Evolutionary conservation across 2,329 filamentous ascomycete genomes (phyloP), one percentile per base, ranked within the genome.

Genomic region (Cladophialophora psammophila): DNA sequence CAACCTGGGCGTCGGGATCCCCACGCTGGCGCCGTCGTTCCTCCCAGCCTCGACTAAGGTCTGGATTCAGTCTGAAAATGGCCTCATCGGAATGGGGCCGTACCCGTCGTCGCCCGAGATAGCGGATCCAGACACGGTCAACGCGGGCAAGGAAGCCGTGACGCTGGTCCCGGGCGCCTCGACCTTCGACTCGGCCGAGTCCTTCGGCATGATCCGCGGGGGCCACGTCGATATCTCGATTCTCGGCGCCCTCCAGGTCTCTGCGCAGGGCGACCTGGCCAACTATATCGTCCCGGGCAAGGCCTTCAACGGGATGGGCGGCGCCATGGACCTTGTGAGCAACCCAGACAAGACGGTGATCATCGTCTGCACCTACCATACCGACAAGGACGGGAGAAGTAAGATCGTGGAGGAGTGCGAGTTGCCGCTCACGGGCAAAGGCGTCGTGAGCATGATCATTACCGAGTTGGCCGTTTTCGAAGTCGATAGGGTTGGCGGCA

Each of bases 201-300:
- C 90, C 1, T 96, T 96, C 75, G 89, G 87, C 72, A 95, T 95
- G 92, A 96, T 96, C 73, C 88, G 92, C 9, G 91, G 91, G 60
- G 92, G 92, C 0, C 91, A 93, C 74, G 88, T 96, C 48, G 90
- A 96, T 75, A 89, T 96, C 6, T 93, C 91, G 0, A 93, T 96
- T 74, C 85, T 96, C 0, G 92, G 92, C 4, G 90, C 92, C 1
- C 87, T 94, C 71, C 91, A 96, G 80, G 92, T 95, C 18, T 90
- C 88, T 70, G 91, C 91, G 0, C 83, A 85, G 3, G 92, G 92
- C 34, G 92, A 96, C 75, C 80, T 96, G 61, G 92, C 92, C 52
- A 95, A 95, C 79, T 96, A 92, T 83, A 95, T 95, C 90, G 90
- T 96, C 69, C 92, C 92, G 0, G 92, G 92, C 36, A 95, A 95